A percentile compares a stretch with the other conserved stretches of the same genome.
Conservation (phyloP, 345 rosid genomes). For the Microthlaspi erraticum region DNA sequence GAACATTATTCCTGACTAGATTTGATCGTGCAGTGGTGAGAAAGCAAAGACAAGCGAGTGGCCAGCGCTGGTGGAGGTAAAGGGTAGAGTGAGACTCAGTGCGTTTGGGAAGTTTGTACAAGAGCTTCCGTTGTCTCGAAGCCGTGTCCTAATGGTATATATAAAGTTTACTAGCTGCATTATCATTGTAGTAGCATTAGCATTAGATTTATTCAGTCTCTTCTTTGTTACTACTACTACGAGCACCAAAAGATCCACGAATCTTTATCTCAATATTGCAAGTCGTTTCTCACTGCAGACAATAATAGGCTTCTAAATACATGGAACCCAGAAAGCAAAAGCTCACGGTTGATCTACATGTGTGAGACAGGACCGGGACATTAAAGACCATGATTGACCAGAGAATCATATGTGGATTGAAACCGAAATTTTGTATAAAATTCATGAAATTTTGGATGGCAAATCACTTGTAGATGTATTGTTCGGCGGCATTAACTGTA, state of each 20-base stretch:
- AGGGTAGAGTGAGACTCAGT: slow-evolving; percentile 89
- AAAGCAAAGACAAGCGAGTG: slow-evolving; percentile 70
- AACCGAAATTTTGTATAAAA: slow-evolving; percentile 21
- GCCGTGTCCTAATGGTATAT: slow-evolving; percentile 98
- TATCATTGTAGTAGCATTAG: slow-evolving; percentile 35
- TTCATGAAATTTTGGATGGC: slow-evolving; percentile 26
- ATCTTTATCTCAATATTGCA: slow-evolving; percentile 38
- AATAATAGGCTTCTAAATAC: slow-evolving; percentile 20
- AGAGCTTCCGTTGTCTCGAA: slow-evolving; percentile 89
- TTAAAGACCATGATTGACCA: slow-evolving; percentile 18
- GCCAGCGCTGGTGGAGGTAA: slow-evolving; percentile 74
- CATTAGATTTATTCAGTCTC: slow-evolving; percentile 3
- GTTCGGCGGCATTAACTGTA: slow-evolving; percentile 12
- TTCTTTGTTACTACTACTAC: slow-evolving; percentile 9
- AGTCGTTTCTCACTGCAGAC: slow-evolving; percentile 41
- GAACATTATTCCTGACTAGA: slow-evolving; percentile 23
- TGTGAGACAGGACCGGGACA: slow-evolving; percentile 30
- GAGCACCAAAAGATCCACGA: slow-evolving; percentile 20
- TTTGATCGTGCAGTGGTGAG: slow-evolving; percentile 74
- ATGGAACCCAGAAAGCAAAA: slow-evolving; percentile 38
- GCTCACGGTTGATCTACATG: slow-evolving; percentile 26
- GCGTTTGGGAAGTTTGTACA: slow-evolving; percentile 96
- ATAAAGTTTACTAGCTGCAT: slow-evolving; percentile 47
- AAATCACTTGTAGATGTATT: slow-evolving; percentile 28
- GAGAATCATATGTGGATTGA: slow-evolving; percentile 32